Evolutionary conservation across 768 basidiomycete genomes (phyloP), one percentile per base, ranked within the genome.

Genomic region (Amyloporia xantha): DNA sequence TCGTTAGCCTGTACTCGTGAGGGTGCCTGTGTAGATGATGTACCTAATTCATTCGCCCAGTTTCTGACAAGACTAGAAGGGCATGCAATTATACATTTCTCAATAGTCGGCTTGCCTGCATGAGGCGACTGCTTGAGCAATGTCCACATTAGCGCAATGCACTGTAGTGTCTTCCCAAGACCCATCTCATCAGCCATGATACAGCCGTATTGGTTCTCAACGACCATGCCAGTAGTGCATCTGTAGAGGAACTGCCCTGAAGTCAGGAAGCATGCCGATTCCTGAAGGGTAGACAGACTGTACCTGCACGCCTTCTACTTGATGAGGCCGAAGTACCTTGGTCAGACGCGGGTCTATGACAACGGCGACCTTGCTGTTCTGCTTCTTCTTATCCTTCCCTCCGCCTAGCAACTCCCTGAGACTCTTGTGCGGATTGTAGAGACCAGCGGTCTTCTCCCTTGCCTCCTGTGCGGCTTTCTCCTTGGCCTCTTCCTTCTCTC

Each of bases 141-240:
- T 0, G 95, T 97, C 92, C 94, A 98, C 49, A 99, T 67, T 17
- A 99, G 77, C 2, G 95, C 77, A 53, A 99, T 97, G 62, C 96
- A 98, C 62, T 99, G 96, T 13, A 99, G 74, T 13, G 94, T 95
- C 67, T 96, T 94, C 15, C 91, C 95, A 12, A 98, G 79, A 59
- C 95, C 95, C 95, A 99, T 99, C 67, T 95, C 95, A 61, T 99
- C 95, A 1, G 95, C 95, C 95, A 99, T 97, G 65, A 99, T 99
- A 61, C 95, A 98, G 0, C 90, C 91, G 52, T 83, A 86, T 53
- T 95, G 91, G 58, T 91, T 88, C 39, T 91, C 85, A 30, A 87
- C 88, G 48, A 94, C 67, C 82, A 94, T 87, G 1, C 94, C 96
- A 0, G 93, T 96, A 4, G 93, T 84, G 66, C 94, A 96, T 66